Evolutionary conservation across 768 basidiomycete species (phyloP).

Genomic region (Tremella mesenterica): DNA sequence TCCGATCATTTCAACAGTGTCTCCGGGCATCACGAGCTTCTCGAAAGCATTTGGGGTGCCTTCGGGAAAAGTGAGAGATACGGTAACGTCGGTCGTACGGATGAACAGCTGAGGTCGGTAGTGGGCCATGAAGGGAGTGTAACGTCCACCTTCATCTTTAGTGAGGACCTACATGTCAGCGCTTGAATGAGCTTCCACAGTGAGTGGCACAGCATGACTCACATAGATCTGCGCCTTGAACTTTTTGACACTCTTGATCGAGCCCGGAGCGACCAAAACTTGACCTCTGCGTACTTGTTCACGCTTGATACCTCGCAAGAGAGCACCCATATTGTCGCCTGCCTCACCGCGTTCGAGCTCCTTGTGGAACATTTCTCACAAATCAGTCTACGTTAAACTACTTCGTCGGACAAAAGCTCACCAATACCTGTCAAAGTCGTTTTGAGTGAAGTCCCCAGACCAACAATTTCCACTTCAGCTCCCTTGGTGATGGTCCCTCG

Average conservation of each 20-base stretch:
- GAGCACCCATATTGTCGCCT: conserved; percentile 97
- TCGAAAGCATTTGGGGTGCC: conserved; percentile 70
- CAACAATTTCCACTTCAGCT: conserved; percentile 85
- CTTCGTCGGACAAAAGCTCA: conserved; percentile 43
- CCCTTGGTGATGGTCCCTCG: conserved; percentile 87
- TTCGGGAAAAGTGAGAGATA: conserved; percentile 72
- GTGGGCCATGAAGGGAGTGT: conserved; percentile 71
- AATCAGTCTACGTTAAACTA: neutral
- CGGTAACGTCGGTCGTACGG: conserved; percentile 89
- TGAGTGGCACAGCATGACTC: conserved; percentile 7
- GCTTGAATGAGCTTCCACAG: neutral
- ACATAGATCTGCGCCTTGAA: conserved; percentile 86
- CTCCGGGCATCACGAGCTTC: conserved; percentile 98
- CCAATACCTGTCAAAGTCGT: conserved; percentile 92
- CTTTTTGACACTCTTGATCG: conserved; percentile 88
- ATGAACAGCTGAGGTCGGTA: conserved; percentile 93
- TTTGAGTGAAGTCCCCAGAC: conserved; percentile 70
- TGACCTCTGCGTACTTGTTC: conserved; percentile 92
- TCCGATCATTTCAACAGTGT: conserved; percentile 90
- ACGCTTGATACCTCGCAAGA: conserved; percentile 93
- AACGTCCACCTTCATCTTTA: conserved; percentile 64
- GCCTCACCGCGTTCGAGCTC: conserved; percentile 96
- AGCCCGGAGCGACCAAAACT: conserved; percentile 76
- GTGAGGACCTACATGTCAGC: conserved; percentile 58
- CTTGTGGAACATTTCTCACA: conserved; percentile 96